phyloP scores from a whole-genome alignment of 192 early-diverging fungal genomes.

The Coemansia sp. region DNA sequence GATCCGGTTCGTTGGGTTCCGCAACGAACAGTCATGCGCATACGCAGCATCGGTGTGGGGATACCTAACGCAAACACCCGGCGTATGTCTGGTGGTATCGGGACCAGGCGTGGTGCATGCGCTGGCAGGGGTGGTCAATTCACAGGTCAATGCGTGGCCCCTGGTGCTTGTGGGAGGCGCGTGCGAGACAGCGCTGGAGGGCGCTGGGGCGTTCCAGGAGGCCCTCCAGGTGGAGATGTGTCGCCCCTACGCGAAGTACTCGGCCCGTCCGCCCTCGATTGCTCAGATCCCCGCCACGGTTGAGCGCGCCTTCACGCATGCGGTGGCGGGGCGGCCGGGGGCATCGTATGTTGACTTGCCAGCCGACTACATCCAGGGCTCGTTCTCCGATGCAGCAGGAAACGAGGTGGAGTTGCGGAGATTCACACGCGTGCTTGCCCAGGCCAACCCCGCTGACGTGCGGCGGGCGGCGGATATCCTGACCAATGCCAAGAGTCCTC shows the following conservation, averaged over 20 bases:
- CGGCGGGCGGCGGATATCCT: slow-evolving; percentile 51
- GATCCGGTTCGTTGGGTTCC: slow-evolving; percentile 69
- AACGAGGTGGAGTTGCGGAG: background rate
- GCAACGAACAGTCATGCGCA: slow-evolving; percentile 76
- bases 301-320: slow-evolving; percentile 57
- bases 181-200: slow-evolving; percentile 50
- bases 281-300: slow-evolving; percentile 57
- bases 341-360: slow-evolving; percentile 69
- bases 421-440: slow-evolving; percentile 25
- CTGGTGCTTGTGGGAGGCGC: slow-evolving; percentile 69
- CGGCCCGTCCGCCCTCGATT: slow-evolving; percentile 55
- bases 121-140: slow-evolving; percentile 67
- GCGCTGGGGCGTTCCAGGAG: slow-evolving; percentile 75
- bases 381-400: background rate
- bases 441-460: slow-evolving; percentile 58
- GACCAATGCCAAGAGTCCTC: slow-evolving; percentile 55
- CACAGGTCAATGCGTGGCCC: slow-evolving; percentile 72
- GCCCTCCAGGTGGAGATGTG: slow-evolving; percentile 65
- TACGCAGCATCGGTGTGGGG: slow-evolving; percentile 69
- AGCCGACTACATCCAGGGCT: slow-evolving; percentile 65
- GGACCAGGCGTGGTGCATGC: slow-evolving; percentile 76
- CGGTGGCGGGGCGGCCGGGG: slow-evolving; percentile 63
- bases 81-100: slow-evolving; percentile 68
- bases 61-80: slow-evolving; percentile 63
- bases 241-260: slow-evolving; percentile 62